Evolutionary conservation across 805 yeast genomes (phyloP).

Genomic region (Ogataea neopini): DNA sequence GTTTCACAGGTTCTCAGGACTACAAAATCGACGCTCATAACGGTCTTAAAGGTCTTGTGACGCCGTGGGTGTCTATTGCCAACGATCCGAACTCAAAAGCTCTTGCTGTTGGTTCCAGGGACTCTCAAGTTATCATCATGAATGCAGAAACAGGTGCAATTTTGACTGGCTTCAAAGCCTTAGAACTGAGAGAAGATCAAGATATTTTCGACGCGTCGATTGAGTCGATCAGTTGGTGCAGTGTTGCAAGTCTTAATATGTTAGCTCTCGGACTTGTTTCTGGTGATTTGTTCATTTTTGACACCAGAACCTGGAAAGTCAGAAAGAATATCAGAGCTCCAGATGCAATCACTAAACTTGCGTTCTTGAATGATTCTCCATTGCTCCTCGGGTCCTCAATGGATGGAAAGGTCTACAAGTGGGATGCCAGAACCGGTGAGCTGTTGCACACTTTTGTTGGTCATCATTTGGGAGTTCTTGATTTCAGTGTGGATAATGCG

Average conservation of each 20-base stretch:
- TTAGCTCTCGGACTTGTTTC: slow-evolving; percentile 89
- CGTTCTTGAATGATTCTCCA: slow-evolving; percentile 59
- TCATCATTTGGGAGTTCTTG: slow-evolving; percentile 92
- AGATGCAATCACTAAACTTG: slow-evolving; percentile 84
- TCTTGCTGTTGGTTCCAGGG: slow-evolving; percentile 82
- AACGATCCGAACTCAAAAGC: slow-evolving; percentile 48
- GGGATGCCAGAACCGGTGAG: slow-evolving; percentile 87
- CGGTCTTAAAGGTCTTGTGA: slow-evolving; percentile 63
- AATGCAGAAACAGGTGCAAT: slow-evolving; percentile 74
- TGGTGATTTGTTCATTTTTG: slow-evolving; percentile 83
- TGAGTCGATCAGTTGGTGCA: slow-evolving; percentile 83
- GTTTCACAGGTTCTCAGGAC: slow-evolving; percentile 68
- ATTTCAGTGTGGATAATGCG: slow-evolving; percentile 66
- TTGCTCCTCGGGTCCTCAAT: slow-evolving; percentile 69
- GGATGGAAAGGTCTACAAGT: slow-evolving; percentile 83
- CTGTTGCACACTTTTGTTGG: slow-evolving; percentile 81
- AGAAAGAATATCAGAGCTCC: slow-evolving; percentile 67
- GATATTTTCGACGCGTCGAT: slow-evolving; percentile 67
- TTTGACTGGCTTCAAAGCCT: slow-evolving; percentile 63
- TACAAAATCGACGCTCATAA: slow-evolving; percentile 67
- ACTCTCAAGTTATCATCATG: slow-evolving; percentile 80
- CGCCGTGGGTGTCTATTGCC: slow-evolving; percentile 86
- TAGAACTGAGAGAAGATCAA: slow-evolving; percentile 55
- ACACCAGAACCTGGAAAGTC: slow-evolving; percentile 82
- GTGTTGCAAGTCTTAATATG: slow-evolving; percentile 49